Evolutionary conservation across 2,329 filamentous ascomycete species (phyloP).

Genomic region (Bipolaris cookei): DNA sequence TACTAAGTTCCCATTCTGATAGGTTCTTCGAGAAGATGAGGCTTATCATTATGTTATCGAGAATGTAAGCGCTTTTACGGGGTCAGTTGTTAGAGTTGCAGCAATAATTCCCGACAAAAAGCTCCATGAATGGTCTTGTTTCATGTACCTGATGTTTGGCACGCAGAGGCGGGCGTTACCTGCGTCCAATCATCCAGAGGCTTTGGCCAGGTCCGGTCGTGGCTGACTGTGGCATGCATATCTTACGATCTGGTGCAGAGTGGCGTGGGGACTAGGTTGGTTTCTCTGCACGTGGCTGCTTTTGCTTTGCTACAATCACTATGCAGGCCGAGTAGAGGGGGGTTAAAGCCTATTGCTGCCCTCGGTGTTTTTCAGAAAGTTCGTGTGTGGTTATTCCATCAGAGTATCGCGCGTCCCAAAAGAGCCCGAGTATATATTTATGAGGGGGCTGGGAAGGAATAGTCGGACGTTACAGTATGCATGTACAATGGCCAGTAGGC

Average conservation of each 20-base stretch:
- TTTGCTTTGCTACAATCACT: not conserved
- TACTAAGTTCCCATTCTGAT: too few relatives aligned
- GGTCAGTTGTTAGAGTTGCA: not conserved
- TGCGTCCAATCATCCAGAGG: not conserved
- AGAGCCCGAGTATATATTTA: not conserved
- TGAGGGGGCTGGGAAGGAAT: not conserved
- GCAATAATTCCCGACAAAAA: not conserved
- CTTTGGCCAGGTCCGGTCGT: not conserved
- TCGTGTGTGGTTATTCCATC: not conserved
- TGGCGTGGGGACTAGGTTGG: not conserved
- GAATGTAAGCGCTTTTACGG: not conserved
- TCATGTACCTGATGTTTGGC: not conserved
- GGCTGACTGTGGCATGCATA: slow-evolving; percentile 5
- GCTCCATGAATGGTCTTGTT: not conserved
- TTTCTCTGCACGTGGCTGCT: slow-evolving; percentile 1
- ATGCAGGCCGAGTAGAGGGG: not conserved
- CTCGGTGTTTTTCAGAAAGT: not conserved
- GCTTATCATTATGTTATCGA: too few relatives aligned
- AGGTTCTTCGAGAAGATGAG: too few relatives aligned
- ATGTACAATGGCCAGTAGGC: not conserved
- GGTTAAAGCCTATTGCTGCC: not conserved
- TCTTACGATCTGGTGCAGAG: not conserved
- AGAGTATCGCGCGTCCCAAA: not conserved
- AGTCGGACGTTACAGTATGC: too few relatives aligned
- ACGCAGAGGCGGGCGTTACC: not conserved